Percentiles rank a stretch among this genome's conserved stretches.
phyloP scores from a whole-genome alignment of 192 early-diverging fungal species.

The Diversispora eburnea region DNA sequence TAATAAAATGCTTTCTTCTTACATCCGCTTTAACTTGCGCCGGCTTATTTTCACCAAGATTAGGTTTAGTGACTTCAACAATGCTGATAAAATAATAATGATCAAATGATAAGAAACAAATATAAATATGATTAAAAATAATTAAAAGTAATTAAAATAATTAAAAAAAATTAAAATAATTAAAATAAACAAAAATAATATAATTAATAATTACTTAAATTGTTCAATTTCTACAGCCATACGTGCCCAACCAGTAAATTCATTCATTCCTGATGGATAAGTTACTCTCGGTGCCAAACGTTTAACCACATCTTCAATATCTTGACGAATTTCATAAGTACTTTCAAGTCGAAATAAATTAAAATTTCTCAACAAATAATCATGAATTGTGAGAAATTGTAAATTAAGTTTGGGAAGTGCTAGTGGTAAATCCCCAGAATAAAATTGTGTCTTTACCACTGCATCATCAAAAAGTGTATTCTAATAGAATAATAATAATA shows the following conservation, averaged over 20 bases:
- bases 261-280: conserved; percentile 54
- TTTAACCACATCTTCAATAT: conserved; percentile 83
- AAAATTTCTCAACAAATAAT: conserved; percentile 87
- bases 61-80: conserved; percentile 68
- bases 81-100: conserved; percentile 40
- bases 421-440: conserved; percentile 49
- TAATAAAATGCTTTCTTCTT: neutral
- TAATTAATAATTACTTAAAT: conserved; percentile 41
- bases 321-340: conserved; percentile 79
- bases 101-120: no score
- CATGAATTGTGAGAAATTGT: conserved; percentile 89
- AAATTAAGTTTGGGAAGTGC: conserved; percentile 87
- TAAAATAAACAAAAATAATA: neutral
- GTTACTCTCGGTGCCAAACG: conserved; percentile 67
- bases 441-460: conserved; percentile 65
- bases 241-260: conserved; percentile 91
- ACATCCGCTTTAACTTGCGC: conserved; percentile 80
- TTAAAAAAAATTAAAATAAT: no score
- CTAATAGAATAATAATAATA: conserved; percentile 32
- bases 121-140: no score
- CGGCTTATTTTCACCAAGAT: conserved; percentile 67
- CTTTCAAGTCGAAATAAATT: conserved; percentile 80
- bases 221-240: conserved; percentile 77
- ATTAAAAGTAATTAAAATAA: no score
- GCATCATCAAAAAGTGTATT: conserved; percentile 67